These are phyloP conservation scores for Discostella stelligeroides DNA, from an alignment of 108 stramenopile genomes.

Conservation along the genomic window DNA sequence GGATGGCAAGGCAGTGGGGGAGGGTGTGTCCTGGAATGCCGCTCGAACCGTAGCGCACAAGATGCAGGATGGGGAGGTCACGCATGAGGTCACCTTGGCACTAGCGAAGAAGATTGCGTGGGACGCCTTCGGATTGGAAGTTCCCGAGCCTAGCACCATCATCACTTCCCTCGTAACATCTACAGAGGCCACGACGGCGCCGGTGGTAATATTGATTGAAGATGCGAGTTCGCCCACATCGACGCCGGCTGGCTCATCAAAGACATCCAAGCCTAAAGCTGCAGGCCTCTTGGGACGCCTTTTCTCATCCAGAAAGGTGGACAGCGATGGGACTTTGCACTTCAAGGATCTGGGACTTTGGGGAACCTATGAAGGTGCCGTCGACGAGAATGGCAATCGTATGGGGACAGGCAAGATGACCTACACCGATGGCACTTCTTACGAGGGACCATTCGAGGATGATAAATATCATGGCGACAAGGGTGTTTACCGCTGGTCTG, in stretches of 20 bases:
- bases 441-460: conserved; percentile 29
- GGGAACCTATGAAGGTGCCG: conserved; percentile 35
- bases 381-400: conserved; percentile 22
- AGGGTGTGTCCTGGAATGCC: background rate
- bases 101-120: conserved; percentile 8
- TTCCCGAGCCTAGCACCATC: background rate
- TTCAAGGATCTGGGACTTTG: conserved; percentile 9
- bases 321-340: background rate
- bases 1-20: background rate
- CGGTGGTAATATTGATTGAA: too few relatives aligned
- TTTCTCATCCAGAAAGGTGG: background rate
- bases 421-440: conserved; percentile 19
- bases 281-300: background rate
- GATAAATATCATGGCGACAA: conserved; percentile 30
- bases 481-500: conserved; percentile 32
- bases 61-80: conserved; percentile 11
- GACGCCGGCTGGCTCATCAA: too few relatives aligned
- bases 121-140: conserved; percentile 9
- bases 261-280: background rate
- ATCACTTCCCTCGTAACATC: background rate
- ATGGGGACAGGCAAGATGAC: conserved; percentile 36
- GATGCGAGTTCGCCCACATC: too few relatives aligned
- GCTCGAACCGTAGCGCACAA: conserved; percentile 18
- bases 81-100: conserved; percentile 1
- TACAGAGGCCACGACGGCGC: background rate